Base-by-base conservation (phyloP, 2,329 filamentous ascomycete genomes). In the Anisogramma anomala region DNA sequence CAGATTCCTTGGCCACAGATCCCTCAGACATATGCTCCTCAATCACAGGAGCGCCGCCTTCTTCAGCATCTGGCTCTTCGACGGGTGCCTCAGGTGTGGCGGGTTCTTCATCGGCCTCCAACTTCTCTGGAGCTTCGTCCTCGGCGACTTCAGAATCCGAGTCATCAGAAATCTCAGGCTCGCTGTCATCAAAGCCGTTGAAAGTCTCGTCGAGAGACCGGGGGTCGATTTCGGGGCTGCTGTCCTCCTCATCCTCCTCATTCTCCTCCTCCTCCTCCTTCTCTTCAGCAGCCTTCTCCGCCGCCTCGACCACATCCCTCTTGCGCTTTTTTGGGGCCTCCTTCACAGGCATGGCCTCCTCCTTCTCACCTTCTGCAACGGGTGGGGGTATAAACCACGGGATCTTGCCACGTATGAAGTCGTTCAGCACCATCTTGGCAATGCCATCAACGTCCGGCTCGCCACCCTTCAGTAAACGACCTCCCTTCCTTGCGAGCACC, bases 371-470 rank as follows among this genome's bases (percentile, higher is more conserved):
- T 35, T 74, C 74, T 3, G 61, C 56, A 11, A 70, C 63, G 2
- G 88, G 86, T 8, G 87, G 80, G 7, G 86, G 79, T 0, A 84
- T 91, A 56, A 87, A 98, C 91, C 93, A 98, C 1, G 91, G 91
- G 19, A 96, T 84, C 63, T 89, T 95, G 42, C 91, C 91, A 49
- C 91, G 70, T 55, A 96, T 76, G 58, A 96, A 98, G 57, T 98
- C 91, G 54, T 94, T 96, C 45, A 98, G 66, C 1, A 98, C 83
- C 78, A 94, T 94, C 63, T 94, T 94, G 1, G 91, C 91, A 35
- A 94, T 87, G 53, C 88, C 87, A 53, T 96, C 89, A 41, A 95
- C 66, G 59, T 98, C 91, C 3, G 89, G 83, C 59, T 96, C 91
- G n/a, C 89, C 91, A 43, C 85, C 89, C 58, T 86, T 87, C 13